Conservation (phyloP, 164 flowering plant genomes). For the Vitis rotundifolia region DNA sequence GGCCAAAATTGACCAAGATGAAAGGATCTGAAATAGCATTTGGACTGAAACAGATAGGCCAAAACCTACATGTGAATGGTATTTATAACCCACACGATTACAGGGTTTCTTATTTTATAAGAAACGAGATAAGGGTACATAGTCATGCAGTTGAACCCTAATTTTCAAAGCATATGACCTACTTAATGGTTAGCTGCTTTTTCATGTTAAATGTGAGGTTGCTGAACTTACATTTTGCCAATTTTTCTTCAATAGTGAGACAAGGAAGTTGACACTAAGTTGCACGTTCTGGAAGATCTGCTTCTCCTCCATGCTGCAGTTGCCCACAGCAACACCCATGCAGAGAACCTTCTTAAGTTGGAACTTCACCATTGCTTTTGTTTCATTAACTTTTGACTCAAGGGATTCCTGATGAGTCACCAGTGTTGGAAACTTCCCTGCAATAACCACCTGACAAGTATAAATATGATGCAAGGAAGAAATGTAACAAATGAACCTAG, state of each 20-base stretch:
- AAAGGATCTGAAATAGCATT: no score
- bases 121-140: no score
- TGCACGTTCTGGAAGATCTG: constrained; percentile 41
- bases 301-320: constrained; percentile 36
- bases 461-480: neutral
- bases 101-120: no score
- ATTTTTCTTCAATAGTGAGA: constrained; percentile 36
- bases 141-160: no score
- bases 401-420: constrained; percentile 38
- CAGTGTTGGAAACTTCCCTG: constrained; percentile 40
- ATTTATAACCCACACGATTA: no score
- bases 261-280: constrained; percentile 36
- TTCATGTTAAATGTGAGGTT: no score
- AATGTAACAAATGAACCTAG: no score
- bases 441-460: neutral
- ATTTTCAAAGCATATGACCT: no score
- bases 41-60: no score
- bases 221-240: constrained; percentile 35
- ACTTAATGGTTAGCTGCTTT: no score
- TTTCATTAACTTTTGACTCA: constrained; percentile 36
- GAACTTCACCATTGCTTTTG: constrained; percentile 35
- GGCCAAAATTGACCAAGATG: no score
- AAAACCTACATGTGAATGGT: no score
- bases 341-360: constrained; percentile 42
- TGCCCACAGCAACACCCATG: constrained; percentile 45